Base-by-base conservation (phyloP, 2,329 filamentous ascomycete species). In the Colletotrichum tanaceti region DNA sequence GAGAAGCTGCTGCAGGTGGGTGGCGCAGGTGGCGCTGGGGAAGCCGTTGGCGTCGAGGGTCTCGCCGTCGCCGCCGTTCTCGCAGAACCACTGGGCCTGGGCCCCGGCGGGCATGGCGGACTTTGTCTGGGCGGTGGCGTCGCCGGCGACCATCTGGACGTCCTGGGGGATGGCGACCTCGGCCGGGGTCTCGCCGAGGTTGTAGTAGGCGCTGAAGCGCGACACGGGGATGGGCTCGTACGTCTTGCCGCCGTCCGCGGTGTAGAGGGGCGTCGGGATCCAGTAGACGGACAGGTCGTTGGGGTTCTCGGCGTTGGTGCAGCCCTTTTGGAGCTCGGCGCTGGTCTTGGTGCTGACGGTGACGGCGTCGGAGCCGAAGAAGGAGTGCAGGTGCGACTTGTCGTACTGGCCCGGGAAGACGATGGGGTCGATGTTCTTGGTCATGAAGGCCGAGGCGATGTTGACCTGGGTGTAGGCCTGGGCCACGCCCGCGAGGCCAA, bases 21-120 rank as follows among this genome's bases (percentile, higher is more conserved):
- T 86, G 84, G 72, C 85, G 11, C 90, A 91, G 0, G 90, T 91
- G 60, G 89, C 89, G 70, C 91, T 91, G 35, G 90, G 90, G 74
- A 91, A 89, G 22, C 90, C 90, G 74, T 92, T 92, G 10, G 89
- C 90, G 22, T 73, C 71, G 2, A 65, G 89, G 76, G 57, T 65
- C 39, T 62, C 68, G 63, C 69, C 18, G 24, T n/a, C n/a, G n/a
- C 69, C 72, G 20, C 74, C 76, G 64, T 70, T 72, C 71, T 82
- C 79, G 64, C 79, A 81, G 28, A 39, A 63, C 76, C 64, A 75
- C 32, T 69, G 50, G 65, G 73, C 67, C 60, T 72, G 68, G 38
- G 74, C 73, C 22, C 72, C 70, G 35, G 70, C 63, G 18, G 70
- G 62, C 58, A 73, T 68, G 3, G 64, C 66, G 13, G 79, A 80